Conservation (phyloP, 2,329 filamentous ascomycete genomes). For the Xylariaceae sp. region DNA sequence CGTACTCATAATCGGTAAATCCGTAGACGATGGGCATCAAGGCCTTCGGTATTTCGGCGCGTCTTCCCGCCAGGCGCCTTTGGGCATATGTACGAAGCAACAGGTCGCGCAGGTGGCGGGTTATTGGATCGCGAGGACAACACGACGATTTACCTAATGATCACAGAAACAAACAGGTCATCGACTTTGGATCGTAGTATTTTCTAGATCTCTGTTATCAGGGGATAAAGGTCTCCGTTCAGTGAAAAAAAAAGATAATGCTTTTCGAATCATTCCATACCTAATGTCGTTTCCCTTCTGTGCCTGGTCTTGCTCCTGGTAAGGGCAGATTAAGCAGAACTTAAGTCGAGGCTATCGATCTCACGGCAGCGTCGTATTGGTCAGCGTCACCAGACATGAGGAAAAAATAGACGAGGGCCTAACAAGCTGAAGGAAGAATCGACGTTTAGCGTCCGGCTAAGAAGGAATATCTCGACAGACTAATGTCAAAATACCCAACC, state of each 20-base stretch:
- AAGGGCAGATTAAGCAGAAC: not conserved
- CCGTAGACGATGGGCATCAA: not conserved
- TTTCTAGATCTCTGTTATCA: too few species aligned
- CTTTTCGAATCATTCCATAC: not conserved
- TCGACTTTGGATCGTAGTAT: too few species aligned
- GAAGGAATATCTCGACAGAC: not conserved
- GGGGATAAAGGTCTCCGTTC: too few species aligned
- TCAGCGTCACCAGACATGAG: not conserved
- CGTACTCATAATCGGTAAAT: not conserved
- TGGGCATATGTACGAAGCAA: not conserved
- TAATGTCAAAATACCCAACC: not conserved
- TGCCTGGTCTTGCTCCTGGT: not conserved
- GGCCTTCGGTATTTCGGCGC: not conserved
- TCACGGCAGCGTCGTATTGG: not conserved
- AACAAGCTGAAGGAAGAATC: not conserved
- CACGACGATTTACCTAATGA: too few species aligned
- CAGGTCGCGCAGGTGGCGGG: too few species aligned
- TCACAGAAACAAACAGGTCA: too few species aligned
- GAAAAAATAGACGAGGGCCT: not conserved
- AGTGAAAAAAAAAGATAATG: too few species aligned
- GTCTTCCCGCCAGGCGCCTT: not conserved
- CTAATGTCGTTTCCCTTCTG: not conserved
- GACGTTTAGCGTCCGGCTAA: not conserved
- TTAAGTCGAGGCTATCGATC: not conserved
- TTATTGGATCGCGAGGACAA: too few species aligned